A percentile compares a stretch with the other conserved stretches of the same genome.
These are phyloP conservation scores for Myxozyma nipponensis DNA, from an alignment of 805 yeast genomes.

Conservation along the genomic window DNA sequence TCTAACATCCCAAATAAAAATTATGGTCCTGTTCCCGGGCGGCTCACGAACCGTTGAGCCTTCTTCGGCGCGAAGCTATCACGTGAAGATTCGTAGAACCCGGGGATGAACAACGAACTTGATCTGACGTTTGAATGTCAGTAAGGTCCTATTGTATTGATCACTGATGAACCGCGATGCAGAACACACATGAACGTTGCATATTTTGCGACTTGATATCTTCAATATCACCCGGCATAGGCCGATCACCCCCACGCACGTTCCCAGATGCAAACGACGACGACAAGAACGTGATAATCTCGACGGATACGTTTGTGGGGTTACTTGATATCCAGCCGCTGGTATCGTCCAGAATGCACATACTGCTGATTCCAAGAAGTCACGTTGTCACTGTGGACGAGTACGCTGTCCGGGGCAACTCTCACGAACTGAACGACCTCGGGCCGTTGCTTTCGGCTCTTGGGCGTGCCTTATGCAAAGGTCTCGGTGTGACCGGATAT, in stretches of 20 bases:
- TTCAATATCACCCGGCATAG: not conserved
- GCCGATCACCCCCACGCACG: not conserved
- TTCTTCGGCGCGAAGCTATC: too few relatives aligned
- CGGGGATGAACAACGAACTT: too few relatives aligned
- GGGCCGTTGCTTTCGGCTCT: conserved; percentile 33
- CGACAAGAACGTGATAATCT: conserved; percentile 7
- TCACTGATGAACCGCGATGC: too few relatives aligned
- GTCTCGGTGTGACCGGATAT: conserved; percentile 32
- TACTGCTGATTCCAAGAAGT: conserved; percentile 37
- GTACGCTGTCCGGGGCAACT: conserved; percentile 17
- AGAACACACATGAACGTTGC: not conserved
- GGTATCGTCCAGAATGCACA: conserved; percentile 37
- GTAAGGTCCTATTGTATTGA: too few relatives aligned
- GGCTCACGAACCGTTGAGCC: too few relatives aligned
- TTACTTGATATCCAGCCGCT: conserved; percentile 40
- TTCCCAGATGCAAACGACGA: not conserved
- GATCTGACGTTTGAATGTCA: too few relatives aligned
- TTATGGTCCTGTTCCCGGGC: too few relatives aligned
- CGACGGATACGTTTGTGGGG: conserved; percentile 29
- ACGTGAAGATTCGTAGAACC: too few relatives aligned
- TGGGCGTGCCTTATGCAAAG: conserved; percentile 29
- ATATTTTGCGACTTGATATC: not conserved
- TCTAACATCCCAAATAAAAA: too few relatives aligned
- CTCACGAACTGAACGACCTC: conserved; percentile 21
- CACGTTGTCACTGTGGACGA: conserved; percentile 35